These are phyloP conservation scores for Pseudozyma sp. DNA, from an alignment of 1,284 basidiomycete species.

Conservation along the genomic window DNA sequence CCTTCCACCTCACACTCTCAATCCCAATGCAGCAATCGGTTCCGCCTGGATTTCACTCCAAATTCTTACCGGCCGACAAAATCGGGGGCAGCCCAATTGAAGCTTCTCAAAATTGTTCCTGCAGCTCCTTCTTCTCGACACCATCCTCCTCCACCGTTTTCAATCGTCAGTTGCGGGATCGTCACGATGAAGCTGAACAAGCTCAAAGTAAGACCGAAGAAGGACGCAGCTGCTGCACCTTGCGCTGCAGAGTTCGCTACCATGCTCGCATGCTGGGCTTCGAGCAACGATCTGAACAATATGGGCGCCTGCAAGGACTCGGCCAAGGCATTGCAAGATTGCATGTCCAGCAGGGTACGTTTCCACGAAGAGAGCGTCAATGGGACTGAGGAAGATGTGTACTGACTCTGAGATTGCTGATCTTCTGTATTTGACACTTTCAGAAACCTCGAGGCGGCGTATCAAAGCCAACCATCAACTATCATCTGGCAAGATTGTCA, in stretches of 20 bases:
- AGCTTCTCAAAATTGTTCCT: slow-evolving; percentile 11
- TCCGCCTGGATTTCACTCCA: slow-evolving; percentile 4
- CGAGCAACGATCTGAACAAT: slow-evolving; percentile 78
- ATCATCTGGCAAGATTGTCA: slow-evolving; percentile 64
- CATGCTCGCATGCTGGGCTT: slow-evolving; percentile 94
- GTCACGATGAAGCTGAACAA: slow-evolving; percentile 62
- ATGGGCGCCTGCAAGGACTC: slow-evolving; percentile 75
- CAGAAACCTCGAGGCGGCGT: slow-evolving; percentile 45
- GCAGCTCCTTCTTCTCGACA: slow-evolving; percentile 19
- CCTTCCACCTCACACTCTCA: slow-evolving; percentile 33
- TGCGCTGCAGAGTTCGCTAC: slow-evolving; percentile 81
- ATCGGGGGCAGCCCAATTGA: background rate
- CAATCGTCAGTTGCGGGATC: background rate
- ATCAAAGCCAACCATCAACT: slow-evolving; percentile 66
- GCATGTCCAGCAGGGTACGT: slow-evolving; percentile 87
- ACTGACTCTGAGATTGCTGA: background rate
- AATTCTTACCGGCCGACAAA: slow-evolving; percentile 26
- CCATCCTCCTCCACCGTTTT: background rate
- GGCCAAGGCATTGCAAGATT: slow-evolving; percentile 79
- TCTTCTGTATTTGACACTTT: background rate
- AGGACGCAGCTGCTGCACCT: slow-evolving; percentile 76
- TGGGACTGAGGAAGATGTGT: background rate
- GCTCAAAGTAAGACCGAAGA: slow-evolving; percentile 73
- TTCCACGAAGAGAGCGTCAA: background rate
- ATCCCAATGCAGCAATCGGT: slow-evolving; percentile 23